Evolutionary conservation across 257 asterid genomes (phyloP).

Genomic region (Solanum sejunctum): DNA sequence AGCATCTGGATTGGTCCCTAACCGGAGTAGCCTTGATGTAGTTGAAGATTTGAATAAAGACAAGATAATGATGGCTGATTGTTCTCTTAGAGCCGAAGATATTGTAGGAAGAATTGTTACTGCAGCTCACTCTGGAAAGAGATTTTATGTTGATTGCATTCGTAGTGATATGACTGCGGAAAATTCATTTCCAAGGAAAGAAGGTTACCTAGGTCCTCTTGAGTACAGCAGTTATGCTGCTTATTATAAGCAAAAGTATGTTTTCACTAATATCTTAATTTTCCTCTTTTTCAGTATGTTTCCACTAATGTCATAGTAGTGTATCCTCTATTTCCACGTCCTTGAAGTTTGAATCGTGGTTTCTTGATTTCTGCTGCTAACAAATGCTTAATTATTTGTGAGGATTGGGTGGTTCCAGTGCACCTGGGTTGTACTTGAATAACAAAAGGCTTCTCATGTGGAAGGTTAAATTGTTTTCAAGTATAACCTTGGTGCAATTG

Average conservation of each 20-base stretch:
- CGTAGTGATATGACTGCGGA: constrained; percentile 92
- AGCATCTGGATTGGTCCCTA: constrained; percentile 82
- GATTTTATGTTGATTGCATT: constrained; percentile 93
- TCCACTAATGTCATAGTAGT: constrained; percentile 2
- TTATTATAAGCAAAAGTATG: constrained; percentile 95
- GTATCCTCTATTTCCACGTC: constrained; percentile 1
- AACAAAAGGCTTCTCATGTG: constrained; percentile 6
- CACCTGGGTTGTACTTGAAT: constrained; percentile 16
- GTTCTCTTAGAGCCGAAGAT: constrained; percentile 47
- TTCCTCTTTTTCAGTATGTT: constrained; percentile 33
- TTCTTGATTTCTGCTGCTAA: constrained; percentile 3
- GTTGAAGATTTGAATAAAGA: constrained; percentile 25
- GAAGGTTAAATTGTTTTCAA: constrained; percentile 14
- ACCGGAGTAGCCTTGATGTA: constrained; percentile 31
- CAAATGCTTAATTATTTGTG: constrained; percentile 7
- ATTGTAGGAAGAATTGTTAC: constrained; percentile 79
- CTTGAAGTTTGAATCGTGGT: background rate
- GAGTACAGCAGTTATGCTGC: constrained; percentile 96
- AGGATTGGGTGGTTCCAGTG: constrained; percentile 18
- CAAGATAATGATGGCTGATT: constrained; percentile 75
- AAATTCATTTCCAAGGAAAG: constrained; percentile 94
- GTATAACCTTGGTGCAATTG: constrained; percentile 23
- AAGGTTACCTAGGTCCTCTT: constrained; percentile 97
- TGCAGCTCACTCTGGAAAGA: constrained; percentile 98
- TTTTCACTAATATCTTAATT: background rate